A percentile compares a stretch with the other conserved stretches of the same genome.
Evolutionary conservation across 2,329 filamentous ascomycete genomes (phyloP).

Genomic region (Talaromyces sp.): DNA sequence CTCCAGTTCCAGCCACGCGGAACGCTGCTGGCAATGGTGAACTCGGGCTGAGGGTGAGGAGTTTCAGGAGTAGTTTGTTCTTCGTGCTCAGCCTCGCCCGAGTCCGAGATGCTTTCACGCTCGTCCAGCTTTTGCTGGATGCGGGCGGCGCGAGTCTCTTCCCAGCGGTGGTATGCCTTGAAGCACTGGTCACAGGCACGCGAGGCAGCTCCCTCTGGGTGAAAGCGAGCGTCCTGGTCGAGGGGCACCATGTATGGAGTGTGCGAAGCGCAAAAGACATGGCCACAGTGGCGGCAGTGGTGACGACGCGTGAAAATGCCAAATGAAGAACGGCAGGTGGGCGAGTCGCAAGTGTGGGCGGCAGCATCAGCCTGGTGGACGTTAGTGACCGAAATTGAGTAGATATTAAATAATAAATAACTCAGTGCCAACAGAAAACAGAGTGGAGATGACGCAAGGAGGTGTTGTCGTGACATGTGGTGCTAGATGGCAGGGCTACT

Average conservation of each 20-base stretch:
- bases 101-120: conserved; percentile 15
- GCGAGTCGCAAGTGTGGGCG: conserved; percentile 52
- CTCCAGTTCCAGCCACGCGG: conserved; percentile 59
- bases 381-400: not conserved
- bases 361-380: conserved; percentile 50
- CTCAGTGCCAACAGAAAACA: not conserved
- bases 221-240: conserved; percentile 60
- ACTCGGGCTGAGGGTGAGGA: conserved; percentile 27
- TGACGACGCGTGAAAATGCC: conserved; percentile 59
- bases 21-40: conserved; percentile 47
- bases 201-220: conserved; percentile 51
- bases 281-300: conserved; percentile 62
- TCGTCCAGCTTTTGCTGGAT: conserved; percentile 35
- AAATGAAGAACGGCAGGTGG: conserved; percentile 55
- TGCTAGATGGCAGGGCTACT: not conserved
- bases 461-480: not conserved
- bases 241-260: conserved; percentile 53
- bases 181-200: conserved; percentile 59
- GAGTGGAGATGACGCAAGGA: not conserved
- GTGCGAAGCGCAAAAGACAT: conserved; percentile 60
- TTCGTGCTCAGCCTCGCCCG: conserved; percentile 7
- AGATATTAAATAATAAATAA: too few species aligned
- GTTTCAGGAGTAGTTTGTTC: conserved; percentile 17
- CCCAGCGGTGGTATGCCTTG: conserved; percentile 54
- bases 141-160: conserved; percentile 44